phyloP scores from a whole-genome alignment of 140 eudicot species.

The Stevia rebaudiana region DNA sequence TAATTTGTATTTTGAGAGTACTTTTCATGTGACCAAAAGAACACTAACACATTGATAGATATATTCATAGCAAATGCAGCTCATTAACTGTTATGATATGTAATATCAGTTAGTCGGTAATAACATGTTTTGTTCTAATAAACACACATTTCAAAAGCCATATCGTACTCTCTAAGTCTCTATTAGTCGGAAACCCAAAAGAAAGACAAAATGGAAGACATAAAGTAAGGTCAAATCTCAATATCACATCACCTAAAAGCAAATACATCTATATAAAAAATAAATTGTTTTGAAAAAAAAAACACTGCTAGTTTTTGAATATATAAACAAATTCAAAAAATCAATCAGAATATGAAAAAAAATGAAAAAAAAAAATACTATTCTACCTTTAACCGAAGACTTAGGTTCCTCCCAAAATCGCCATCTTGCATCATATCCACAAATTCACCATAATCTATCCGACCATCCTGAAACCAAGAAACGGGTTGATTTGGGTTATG shows the following conservation, averaged over 20 bases:
- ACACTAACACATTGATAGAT: slow-evolving; percentile 20
- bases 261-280: slow-evolving; percentile 14
- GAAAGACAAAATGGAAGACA: slow-evolving; percentile 1
- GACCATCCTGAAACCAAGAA: slow-evolving; percentile 63
- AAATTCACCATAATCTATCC: slow-evolving; percentile 79
- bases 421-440: slow-evolving; percentile 92
- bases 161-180: slow-evolving; percentile 7
- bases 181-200: not conserved
- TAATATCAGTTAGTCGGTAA: slow-evolving; percentile 17
- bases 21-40: slow-evolving; percentile 35
- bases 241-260: slow-evolving; percentile 25
- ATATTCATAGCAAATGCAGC: slow-evolving; percentile 19
- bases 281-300: not conserved
- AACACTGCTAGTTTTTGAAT: slow-evolving; percentile 11
- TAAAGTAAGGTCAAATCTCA: slow-evolving; percentile 17
- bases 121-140: slow-evolving; percentile 16
- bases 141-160: slow-evolving; percentile 18
- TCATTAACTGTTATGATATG: slow-evolving; percentile 25
- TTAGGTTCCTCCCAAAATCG: slow-evolving; percentile 42
- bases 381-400: slow-evolving; percentile 33
- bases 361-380: slow-evolving; percentile 22
- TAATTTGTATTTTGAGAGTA: slow-evolving; percentile 8
- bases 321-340: not conserved
- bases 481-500: not conserved
- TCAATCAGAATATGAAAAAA: not conserved